Evolutionary conservation across 176 grass and related monocot genomes (phyloP).

Genomic region (Carex pumila): DNA sequence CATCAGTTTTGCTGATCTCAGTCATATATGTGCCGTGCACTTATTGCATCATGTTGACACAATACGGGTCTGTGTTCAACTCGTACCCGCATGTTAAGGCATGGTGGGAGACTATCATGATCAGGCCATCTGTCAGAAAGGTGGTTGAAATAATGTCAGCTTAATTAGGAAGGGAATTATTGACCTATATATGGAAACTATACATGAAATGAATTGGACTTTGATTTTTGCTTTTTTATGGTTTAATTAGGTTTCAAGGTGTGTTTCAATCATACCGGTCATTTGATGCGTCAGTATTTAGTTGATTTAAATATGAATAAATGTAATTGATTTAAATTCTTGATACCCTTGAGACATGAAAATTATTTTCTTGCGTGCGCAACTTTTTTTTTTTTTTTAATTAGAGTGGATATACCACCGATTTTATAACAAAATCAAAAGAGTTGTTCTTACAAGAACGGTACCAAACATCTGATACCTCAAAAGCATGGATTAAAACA

Average conservation of each 20-base stretch:
- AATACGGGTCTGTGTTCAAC: background rate
- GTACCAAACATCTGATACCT: too few species aligned
- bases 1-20: constrained; percentile 25
- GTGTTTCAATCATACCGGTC: too few species aligned
- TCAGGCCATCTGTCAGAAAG: constrained; percentile 10
- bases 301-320: too few species aligned
- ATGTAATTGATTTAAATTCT: too few species aligned
- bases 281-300: too few species aligned
- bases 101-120: constrained; percentile 21
- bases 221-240: background rate
- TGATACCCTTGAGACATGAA: too few species aligned
- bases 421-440: too few species aligned
- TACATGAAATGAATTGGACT: background rate
- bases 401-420: too few species aligned
- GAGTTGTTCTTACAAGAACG: too few species aligned
- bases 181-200: background rate
- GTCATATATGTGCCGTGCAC: background rate
- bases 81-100: constrained; percentile 19
- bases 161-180: background rate
- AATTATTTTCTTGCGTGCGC: too few species aligned
- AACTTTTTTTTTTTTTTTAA: too few species aligned
- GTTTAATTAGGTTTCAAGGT: background rate
- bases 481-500: too few species aligned
- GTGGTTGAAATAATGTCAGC: background rate
- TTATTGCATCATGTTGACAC: background rate